A percentile compares a stretch with the other conserved stretches of the same genome.
Evolutionary conservation across 2,329 filamentous ascomycete species (phyloP).

Genomic region (Claviceps humidiphila): DNA sequence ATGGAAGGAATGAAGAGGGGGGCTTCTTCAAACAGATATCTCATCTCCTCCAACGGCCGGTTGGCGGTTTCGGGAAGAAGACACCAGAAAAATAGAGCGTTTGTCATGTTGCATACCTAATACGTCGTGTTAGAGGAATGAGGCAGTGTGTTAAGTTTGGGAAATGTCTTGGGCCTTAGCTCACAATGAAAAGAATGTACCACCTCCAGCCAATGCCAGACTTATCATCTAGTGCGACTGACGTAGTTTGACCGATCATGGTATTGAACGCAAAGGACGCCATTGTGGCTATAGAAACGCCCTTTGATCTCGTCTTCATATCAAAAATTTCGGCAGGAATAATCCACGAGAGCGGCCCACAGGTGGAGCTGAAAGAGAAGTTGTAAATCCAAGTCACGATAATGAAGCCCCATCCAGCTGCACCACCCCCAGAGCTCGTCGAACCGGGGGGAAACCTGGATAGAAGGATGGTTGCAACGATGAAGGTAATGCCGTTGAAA

Average conservation of each 20-base stretch:
- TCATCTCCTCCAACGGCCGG: not conserved
- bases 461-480: not conserved
- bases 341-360: not conserved
- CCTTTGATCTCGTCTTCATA: not conserved
- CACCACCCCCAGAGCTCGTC: not conserved
- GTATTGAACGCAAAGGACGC: not conserved
- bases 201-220: not conserved
- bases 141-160: not conserved
- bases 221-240: not conserved
- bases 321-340: not conserved
- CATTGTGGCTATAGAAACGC: not conserved
- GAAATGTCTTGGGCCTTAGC: not conserved
- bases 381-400: not conserved
- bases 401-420: not conserved
- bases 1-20: not conserved
- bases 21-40: not conserved
- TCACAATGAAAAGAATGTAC: conserved; percentile 1
- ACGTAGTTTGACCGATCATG: not conserved
- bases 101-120: not conserved
- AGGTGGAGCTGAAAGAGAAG: not conserved
- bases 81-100: not conserved
- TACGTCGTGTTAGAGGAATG: not conserved
- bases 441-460: not conserved
- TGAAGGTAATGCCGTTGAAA: not conserved
- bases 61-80: not conserved